Conservation (phyloP, 192 early-diverging fungal species). For the Coemansia sp. region DNA sequence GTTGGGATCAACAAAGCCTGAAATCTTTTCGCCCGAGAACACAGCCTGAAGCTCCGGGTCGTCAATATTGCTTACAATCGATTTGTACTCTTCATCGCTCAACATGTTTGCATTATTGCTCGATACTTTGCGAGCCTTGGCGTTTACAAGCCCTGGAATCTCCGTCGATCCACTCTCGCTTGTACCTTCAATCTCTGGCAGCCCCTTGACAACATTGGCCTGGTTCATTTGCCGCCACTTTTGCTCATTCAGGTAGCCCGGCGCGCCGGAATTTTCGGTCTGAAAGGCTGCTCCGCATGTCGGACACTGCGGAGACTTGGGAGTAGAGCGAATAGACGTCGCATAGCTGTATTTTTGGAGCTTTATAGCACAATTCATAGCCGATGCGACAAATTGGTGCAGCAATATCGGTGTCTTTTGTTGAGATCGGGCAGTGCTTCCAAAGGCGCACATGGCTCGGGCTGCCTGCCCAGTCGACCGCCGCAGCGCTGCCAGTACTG, state of each 20-base stretch:
- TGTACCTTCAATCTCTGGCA: constrained; percentile 5
- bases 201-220: constrained; percentile 38
- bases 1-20: constrained; percentile 24
- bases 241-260: constrained; percentile 58
- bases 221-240: constrained; percentile 48
- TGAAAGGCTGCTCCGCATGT: constrained; percentile 72
- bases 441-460: background rate
- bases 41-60: constrained; percentile 34
- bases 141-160: constrained; percentile 11
- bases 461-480: background rate
- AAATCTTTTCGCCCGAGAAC: constrained; percentile 26
- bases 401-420: background rate
- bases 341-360: background rate
- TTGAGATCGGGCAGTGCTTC: background rate
- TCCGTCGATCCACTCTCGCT: background rate
- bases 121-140: background rate
- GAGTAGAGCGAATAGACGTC: background rate
- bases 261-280: constrained; percentile 29
- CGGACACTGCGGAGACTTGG: constrained; percentile 56
- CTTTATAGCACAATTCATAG: background rate
- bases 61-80: constrained; percentile 44
- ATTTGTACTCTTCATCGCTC: constrained; percentile 48
- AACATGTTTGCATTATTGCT: constrained; percentile 20
- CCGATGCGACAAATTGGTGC: background rate
- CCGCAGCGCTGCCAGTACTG: background rate